Base-by-base conservation (phyloP, 2,329 filamentous ascomycete genomes). In the Aureobasidium lini region DNA sequence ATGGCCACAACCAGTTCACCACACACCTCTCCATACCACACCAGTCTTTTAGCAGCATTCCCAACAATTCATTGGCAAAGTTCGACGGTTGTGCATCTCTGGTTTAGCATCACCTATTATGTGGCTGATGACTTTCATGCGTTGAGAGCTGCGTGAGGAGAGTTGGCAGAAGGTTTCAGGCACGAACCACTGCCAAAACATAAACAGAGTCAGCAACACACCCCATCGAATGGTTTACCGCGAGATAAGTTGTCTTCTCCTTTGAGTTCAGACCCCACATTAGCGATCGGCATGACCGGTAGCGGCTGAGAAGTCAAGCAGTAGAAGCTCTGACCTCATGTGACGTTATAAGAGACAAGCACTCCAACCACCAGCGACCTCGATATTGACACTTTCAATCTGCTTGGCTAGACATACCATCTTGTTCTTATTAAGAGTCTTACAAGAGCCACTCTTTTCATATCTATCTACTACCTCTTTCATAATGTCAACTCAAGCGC, bases 401-500 rank as follows among this genome's bases (percentile, higher is more conserved):
- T 36, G 34, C 34, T 46, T 29, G 11, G 15, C 7, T 5, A 11
- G 37, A 34, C 11, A 37, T 16, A 52, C 23, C 16, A 8, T 16
- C 49, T 16, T 31, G 23, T 16, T 49, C 32, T 4, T 6, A 6
- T n/a, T n/a, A n/a, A n/a, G n/a, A n/a, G n/a, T n/a, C n/a, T n/a
- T n/a, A n/a, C n/a, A n/a, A n/a, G n/a, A n/a, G n/a, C n/a, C n/a
- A n/a, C n/a, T n/a, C 18, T 15, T 6, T 13, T 3, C 4, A 37
- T 11, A 18, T 18, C n/a, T n/a, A n/a, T n/a, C n/a, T n/a, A n/a
- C n/a, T n/a, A n/a, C n/a, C n/a, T 18, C 3, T 29, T 31, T 28
- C 60, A 62, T 18, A 49, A 65, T 67, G 66, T 66, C 65, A n/a
- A 57, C 50, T 10, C 64, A 65, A 63, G 60, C 57, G 18, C 63